Base-by-base conservation (phyloP, 2,329 filamentous ascomycete genomes). In the Aspergillus phoenicis region DNA sequence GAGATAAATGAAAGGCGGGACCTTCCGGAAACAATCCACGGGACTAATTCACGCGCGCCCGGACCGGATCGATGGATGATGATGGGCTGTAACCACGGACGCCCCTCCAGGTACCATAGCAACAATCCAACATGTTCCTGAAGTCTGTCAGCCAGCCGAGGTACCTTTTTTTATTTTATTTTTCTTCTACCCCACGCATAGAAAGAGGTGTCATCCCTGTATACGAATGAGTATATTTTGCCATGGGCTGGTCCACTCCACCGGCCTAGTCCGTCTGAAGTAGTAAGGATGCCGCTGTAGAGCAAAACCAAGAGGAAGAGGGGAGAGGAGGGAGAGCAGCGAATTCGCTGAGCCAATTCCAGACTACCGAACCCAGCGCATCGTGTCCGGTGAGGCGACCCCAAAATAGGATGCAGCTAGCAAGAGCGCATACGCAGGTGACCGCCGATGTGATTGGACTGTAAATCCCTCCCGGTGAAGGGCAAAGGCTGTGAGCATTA, bases 21-120 rank as follows among this genome's bases (percentile, higher is more conserved):
- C 63, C 62, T 45, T n/a, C 59, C 63, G 67, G 67, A 54, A 53
- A 13, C 30, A 57, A 68, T 33, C 67, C 66, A 65, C 65, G 67
- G 67, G 59, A 63, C 49, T 28, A 54, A 57, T 60, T 60, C 65
- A 61, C 62, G 61, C 64, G 61, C 65, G 57, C 60, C 58, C 59
- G 61, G 65, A 65, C 62, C 63, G 63, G 66, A 64, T 68, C 62
- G 64, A 39, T 47, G 15, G 33, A 33, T 36, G 38, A 33, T 36
- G 33, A 36, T 36, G 33, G 53, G 55, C 55, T 52, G 55, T 49
- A 57, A 49, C 58, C 52, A 58, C 57, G 55, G 57, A 58, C 33
- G 33, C 52, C 36, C 52, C 57, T 51, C 55, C 59, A 62, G 62
- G 64, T 48, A 64, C 55, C 57, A 49, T 52, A 53, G 11, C 26